Evolutionary conservation across 2,329 filamentous ascomycete genomes (phyloP), one percentile per base, ranked within the genome.

Genomic region (Trichoderma sp.): DNA sequence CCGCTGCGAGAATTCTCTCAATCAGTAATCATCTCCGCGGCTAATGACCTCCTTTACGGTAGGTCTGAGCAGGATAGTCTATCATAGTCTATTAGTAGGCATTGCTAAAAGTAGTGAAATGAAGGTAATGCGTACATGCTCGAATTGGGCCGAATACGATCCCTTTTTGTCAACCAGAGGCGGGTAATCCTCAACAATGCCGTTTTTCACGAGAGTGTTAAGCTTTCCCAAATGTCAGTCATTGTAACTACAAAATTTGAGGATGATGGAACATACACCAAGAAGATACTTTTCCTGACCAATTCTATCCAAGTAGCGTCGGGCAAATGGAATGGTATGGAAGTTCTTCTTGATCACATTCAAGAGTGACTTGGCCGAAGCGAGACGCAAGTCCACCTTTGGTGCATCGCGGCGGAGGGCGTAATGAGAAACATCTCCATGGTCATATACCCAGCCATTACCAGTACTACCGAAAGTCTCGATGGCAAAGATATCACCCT

Each of bases 341-440:
- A 96, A 97, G 80, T 96, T 96, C 84, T 95, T 95, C 80, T 91
- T 93, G 80, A 97, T 96, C 31, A 92, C 89, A 75, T 88, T 94
- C 73, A 96, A 83, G 63, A 97, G 83, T 60, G 88, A 90, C 81
- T 92, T 93, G 53, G 93, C 93, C 53, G 92, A 94, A 11, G 89
- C 87, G 59, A 94, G 82, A 66, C 91, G 87, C 68, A 95, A 82
- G 68, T 76, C 70, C 27, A 75, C 72, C 67, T 74, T 89, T 63
- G 89, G 86, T 6, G 91, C 88, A 78, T 95, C 90, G 35, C 83
- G 79, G 68, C 86, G 83, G 76, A 90, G 88, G 47, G 92, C 92
- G 75, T 97, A 97, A 80, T 95, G 92, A 31, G 92, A 96, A 31
- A 88, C 87, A 83, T 95, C 93, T 80, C 91, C 89, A 81, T 94